Base-by-base conservation (phyloP, 129 eudicot species). In the Oenanthe sinensis region DNA sequence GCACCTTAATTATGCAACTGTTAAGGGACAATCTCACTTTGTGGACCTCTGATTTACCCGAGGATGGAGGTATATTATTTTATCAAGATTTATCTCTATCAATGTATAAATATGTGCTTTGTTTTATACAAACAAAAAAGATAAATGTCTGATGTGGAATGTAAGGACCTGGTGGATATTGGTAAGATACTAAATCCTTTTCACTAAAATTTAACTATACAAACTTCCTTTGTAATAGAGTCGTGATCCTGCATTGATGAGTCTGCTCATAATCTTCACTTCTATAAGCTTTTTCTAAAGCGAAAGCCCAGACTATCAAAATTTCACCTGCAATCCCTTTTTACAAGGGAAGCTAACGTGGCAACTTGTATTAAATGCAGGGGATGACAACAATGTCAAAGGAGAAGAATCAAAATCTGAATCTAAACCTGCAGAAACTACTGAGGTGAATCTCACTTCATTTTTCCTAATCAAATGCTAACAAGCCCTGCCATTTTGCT, bases 21-120 rank as follows among this genome's bases (percentile, higher is more conserved):
- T 85, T 95, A 83, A 92, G 99, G 84, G 99, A 95, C 81, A 95
- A 95, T 78, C 97, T 95, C 85, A 95, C 99, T 85, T 91, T 95
- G 36, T 95, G 99, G 99, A 92, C 97, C 73, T 96, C 99, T 80
- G 97, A 92, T 84, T 85, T 92, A 81, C 97, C 97, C 0, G 99
- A 95, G 83, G 99, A 95, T 80, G 99, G 92, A 90, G 93, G 93
- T 91, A 92, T 20, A 6, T 30, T 67, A 67, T 20, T 22, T 9
- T 55, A 9, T 55, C 60, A 5, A 17, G 0, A 17, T 52, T 19
- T 19, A 4, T 52, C 60, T 48, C 16, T 46, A 46, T 3, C 52
- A 39, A 39, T 39, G 42, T 39, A 39, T 39, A 3, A 39, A 39
- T 39, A 33, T 33, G 36, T 33, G 36, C 36, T 33, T 33, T 33